Evolutionary conservation across 495 filamentous ascomycete genomes (phyloP).

Genomic region (Penicillium argentinense): DNA sequence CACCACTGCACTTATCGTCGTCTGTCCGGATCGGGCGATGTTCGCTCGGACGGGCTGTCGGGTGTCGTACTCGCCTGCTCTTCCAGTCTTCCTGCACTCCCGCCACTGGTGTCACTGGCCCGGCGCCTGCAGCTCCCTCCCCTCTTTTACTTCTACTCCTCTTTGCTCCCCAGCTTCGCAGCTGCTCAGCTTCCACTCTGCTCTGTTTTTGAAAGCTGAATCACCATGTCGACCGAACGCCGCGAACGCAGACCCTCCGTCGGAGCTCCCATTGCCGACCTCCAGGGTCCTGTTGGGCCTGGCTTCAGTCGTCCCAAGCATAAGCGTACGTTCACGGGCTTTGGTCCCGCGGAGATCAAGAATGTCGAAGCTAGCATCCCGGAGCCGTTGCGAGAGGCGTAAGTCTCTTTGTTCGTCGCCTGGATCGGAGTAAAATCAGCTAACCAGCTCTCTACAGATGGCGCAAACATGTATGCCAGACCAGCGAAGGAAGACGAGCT

Average conservation of each 20-base stretch:
- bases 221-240: conserved; percentile 22
- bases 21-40: conserved; percentile 13
- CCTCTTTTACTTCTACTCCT: neutral
- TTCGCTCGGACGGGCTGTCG: conserved; percentile 5
- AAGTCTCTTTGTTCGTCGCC: conserved; percentile 27
- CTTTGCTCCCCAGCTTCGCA: conserved; percentile 6
- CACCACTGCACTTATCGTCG: neutral
- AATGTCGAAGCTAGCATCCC: conserved; percentile 87
- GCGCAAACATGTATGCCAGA: conserved; percentile 66
- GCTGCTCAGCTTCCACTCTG: conserved; percentile 9
- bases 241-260: conserved; percentile 74
- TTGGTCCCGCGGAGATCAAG: conserved; percentile 89
- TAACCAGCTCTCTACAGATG: conserved; percentile 64
- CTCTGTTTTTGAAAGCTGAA: conserved; percentile 16
- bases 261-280: conserved; percentile 76
- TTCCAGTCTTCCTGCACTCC: neutral
- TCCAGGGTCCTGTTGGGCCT: conserved; percentile 77
- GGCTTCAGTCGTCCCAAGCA: conserved; percentile 82
- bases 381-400: conserved; percentile 81
- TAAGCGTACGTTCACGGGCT: conserved; percentile 89
- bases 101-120: too few species aligned
- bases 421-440: too few species aligned
- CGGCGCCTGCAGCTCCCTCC: neutral
- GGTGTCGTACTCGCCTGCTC: neutral
- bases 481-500: neutral